Conservation (phyloP, 768 basidiomycete species). For the Peribolospora kevripleyi region DNA sequence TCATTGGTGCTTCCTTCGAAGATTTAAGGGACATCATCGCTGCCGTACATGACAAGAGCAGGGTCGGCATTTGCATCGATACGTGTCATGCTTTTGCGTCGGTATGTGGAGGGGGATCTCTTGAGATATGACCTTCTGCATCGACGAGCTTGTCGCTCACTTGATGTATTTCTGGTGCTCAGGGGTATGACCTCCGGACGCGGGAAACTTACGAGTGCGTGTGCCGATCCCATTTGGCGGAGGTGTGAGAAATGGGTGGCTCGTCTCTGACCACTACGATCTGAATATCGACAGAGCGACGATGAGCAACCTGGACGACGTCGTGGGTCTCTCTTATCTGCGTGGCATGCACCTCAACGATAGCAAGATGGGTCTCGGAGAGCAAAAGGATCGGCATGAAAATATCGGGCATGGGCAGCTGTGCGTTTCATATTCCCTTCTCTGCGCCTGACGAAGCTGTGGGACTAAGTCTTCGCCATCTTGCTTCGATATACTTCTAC, state of each 20-base stretch:
- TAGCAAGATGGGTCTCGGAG: constrained; percentile 38
- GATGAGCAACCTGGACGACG: constrained; percentile 36
- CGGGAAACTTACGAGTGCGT: no score
- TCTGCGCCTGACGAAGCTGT: background rate
- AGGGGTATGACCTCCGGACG: constrained; percentile 27
- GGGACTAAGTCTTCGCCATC: background rate
- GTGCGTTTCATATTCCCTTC: background rate
- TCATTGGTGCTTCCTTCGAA: constrained; percentile 45
- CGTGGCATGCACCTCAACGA: constrained; percentile 71
- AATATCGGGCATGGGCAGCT: constrained; percentile 52
- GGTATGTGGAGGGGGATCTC: background rate
- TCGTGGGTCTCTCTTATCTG: constrained; percentile 47
- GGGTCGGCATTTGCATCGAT: constrained; percentile 65
- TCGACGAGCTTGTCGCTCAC: background rate
- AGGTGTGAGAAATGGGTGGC: no score
- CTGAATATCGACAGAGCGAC: constrained; percentile 34
- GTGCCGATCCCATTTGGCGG: no score
- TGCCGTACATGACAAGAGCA: constrained; percentile 41
- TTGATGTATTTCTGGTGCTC: constrained; percentile 12
- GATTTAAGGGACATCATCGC: constrained; percentile 46
- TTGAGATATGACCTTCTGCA: background rate
- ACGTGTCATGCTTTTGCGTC: constrained; percentile 32
- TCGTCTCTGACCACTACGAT: constrained; percentile 21
- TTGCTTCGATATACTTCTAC: constrained; percentile 19
- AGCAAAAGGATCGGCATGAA: constrained; percentile 55